These are phyloP conservation scores for Helichrysum umbraculigerum DNA, from an alignment of 129 eudicot genomes.

Conservation along the genomic window DNA sequence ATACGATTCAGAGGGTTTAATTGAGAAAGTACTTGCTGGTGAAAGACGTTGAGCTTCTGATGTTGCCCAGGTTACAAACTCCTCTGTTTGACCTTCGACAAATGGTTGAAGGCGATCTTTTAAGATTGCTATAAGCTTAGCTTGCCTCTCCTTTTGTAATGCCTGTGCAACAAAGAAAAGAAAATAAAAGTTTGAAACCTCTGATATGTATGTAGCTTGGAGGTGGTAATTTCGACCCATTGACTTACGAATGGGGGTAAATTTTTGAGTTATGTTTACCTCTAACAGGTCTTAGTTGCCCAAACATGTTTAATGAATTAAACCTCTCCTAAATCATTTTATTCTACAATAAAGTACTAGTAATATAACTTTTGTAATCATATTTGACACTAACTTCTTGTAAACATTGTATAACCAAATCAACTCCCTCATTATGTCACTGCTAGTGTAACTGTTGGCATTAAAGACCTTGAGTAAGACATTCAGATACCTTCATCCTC, in stretches of 20 bases:
- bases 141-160: slow-evolving; percentile 71
- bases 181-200: not conserved
- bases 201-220: not conserved
- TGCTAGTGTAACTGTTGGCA: not conserved
- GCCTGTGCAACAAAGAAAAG: slow-evolving; percentile 31
- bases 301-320: not conserved
- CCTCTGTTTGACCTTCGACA: slow-evolving; percentile 59
- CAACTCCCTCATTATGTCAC: too few relatives aligned
- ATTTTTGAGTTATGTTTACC: not conserved
- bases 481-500: slow-evolving; percentile 57
- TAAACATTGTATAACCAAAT: too few relatives aligned
- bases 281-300: not conserved
- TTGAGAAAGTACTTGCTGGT: slow-evolving; percentile 59
- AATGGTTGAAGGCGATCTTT: slow-evolving; percentile 66
- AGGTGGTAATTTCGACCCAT: not conserved
- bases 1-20: not conserved
- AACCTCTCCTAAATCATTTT: not conserved
- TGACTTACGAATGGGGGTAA: not conserved
- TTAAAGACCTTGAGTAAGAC: not conserved
- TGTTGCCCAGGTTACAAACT: slow-evolving; percentile 73
- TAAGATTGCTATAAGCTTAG: slow-evolving; percentile 53
- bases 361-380: not conserved
- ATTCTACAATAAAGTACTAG: not conserved
- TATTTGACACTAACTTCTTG: not conserved
- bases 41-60: slow-evolving; percentile 74